Base-by-base conservation (phyloP, 345 rosid genomes). In the Salix dunnii region DNA sequence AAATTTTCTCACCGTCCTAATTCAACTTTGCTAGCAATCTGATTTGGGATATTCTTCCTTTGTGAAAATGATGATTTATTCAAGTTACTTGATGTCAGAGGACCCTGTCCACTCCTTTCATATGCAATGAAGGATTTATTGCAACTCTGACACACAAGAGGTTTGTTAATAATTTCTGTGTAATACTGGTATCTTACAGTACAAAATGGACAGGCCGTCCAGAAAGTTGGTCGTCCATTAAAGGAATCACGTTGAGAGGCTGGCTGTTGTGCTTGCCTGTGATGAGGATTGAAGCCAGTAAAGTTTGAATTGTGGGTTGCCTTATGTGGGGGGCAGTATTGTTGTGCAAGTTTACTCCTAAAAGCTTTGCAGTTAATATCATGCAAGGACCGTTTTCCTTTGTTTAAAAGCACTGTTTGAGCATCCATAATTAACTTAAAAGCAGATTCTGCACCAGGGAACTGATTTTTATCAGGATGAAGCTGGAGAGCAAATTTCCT, bases 371-470 rank as follows among this genome's bases (percentile, higher is more conserved):
- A 85, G 72, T 82, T 89, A 81, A 78, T 72, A 77, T 96, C 98
- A 87, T 89, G 89, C 70, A 82, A 3, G 64, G 85, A 84, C 81
- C 98, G 83, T 78, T 82, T 87, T 61, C 77, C 84, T 67, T 78
- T 82, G 80, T 93, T 95, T 81, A 88, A 84, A 70, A 96, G 99
- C 69, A 91, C 81, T 71, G 88, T 88, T 70, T 92, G 94, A 70
- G 99, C 99, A 82, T 96, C 96, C 42, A 92, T 94, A 77, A 93
- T 85, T 73, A 85, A 80, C 84, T 96, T 93, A 80, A 93, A 96
- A 53, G 99, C 99, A 76, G 91, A 84, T 82, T 96, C 99, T 10
- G 98, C 97, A 30, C 99, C 97, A 60, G 98, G 91, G 76, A 93
- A 87, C 77, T 88, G 87, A 81, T 91, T 96, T 83, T 96, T 96